phyloP scores from a whole-genome alignment of 495 filamentous ascomycete genomes.

The Annulohypoxylon bovei region DNA sequence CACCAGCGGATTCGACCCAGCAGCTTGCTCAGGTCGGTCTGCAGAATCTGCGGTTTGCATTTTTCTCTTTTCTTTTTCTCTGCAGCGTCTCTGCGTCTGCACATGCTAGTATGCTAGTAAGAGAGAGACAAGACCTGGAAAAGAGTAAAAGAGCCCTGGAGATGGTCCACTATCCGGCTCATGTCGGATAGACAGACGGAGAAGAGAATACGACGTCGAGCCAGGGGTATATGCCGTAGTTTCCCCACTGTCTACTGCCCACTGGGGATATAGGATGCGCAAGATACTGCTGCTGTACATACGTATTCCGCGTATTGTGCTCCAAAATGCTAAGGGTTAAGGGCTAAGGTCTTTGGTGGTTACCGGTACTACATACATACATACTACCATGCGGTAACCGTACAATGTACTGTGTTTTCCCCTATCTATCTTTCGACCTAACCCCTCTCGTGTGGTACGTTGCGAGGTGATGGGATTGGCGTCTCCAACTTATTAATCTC shows the following conservation, averaged over 20 bases:
- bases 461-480: conserved; percentile 37
- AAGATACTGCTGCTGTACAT: conserved; percentile 28
- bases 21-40: conserved; percentile 18
- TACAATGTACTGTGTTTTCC: neutral
- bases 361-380: neutral
- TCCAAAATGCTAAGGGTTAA: too few species aligned
- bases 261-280: conserved; percentile 19
- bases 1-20: conserved; percentile 24
- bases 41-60: conserved; percentile 18
- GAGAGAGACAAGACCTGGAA: conserved; percentile 11
- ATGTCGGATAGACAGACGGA: conserved; percentile 35
- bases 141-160: neutral
- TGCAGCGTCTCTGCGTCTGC: conserved; percentile 21
- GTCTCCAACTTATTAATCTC: conserved; percentile 36
- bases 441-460: conserved; percentile 43
- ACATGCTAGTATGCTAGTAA: conserved; percentile 34
- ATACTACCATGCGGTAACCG: conserved; percentile 34
- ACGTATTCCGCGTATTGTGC: conserved; percentile 1
- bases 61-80: neutral
- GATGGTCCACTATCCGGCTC: conserved; percentile 33
- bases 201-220: conserved; percentile 30
- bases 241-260: conserved; percentile 39
- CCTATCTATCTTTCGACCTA: conserved; percentile 17
- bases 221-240: conserved; percentile 34
- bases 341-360: neutral